Evolutionary conservation across 192 early-diverging fungal species (phyloP).

Genomic region (Backusella morwellensis): DNA sequence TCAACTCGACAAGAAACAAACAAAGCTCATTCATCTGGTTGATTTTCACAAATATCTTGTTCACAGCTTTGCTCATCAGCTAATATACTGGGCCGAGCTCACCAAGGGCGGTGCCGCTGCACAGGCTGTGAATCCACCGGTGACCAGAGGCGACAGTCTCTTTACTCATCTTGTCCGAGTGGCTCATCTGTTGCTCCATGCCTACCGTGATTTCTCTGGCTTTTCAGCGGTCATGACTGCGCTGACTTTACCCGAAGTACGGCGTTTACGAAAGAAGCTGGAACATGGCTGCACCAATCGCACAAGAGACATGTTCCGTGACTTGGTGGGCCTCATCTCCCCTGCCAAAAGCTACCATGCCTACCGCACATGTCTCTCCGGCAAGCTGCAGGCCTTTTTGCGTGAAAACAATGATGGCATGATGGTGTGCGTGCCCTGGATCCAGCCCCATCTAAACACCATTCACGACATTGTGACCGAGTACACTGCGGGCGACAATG

Average conservation of each 20-base stretch:
- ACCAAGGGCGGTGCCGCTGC: conserved; percentile 27
- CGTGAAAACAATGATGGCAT: conserved; percentile 15
- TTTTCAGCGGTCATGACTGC: conserved; percentile 53
- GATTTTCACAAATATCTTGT: conserved; percentile 56
- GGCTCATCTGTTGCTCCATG: conserved; percentile 45
- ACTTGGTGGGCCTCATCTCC: conserved; percentile 30
- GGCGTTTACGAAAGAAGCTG: conserved; percentile 39
- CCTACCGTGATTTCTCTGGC: conserved; percentile 53
- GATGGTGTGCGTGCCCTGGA: conserved; percentile 49
- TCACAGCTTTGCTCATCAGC: conserved; percentile 49
- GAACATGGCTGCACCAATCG: conserved; percentile 41
- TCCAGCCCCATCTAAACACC: conserved; percentile 42
- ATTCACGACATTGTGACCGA: conserved; percentile 38
- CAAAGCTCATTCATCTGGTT: conserved; percentile 32
- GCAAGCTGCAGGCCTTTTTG: neutral
- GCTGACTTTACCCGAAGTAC: conserved; percentile 49
- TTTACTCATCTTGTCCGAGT: conserved; percentile 44
- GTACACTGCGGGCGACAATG: conserved; percentile 40
- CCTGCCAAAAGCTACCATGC: conserved; percentile 30
- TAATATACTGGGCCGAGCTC: conserved; percentile 36
- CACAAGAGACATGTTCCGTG: conserved; percentile 37
- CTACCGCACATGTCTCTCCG: conserved; percentile 37
- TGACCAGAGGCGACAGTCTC: conserved; percentile 29
- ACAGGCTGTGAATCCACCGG: conserved; percentile 30
- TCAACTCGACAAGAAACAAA: conserved; percentile 33